These are phyloP conservation scores for Tolypocladium cylindrosporum DNA, from an alignment of 2,329 filamentous ascomycete species.

Conservation along the genomic window DNA sequence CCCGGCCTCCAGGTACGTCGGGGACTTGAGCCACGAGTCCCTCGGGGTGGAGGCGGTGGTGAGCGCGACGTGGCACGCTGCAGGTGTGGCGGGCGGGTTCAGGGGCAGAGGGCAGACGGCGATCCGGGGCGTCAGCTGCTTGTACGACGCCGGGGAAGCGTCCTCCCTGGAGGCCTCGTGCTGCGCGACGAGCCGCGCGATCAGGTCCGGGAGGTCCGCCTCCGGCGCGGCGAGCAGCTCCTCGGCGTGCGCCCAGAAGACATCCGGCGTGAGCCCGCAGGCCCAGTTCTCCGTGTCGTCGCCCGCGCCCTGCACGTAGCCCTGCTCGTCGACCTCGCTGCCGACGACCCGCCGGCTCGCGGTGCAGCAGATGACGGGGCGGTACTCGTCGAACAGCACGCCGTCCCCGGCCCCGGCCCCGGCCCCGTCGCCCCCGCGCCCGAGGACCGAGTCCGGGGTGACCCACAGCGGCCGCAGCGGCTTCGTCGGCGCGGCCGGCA, in stretches of 20 bases:
- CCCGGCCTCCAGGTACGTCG: slow-evolving; percentile 43
- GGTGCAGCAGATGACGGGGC: slow-evolving; percentile 76
- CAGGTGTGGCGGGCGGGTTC: neutral
- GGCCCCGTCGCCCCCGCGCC: neutral
- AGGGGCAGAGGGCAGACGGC: slow-evolving; percentile 26
- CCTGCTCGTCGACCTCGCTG: slow-evolving; percentile 51
- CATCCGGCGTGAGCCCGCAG: slow-evolving; percentile 59
- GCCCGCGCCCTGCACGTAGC: slow-evolving; percentile 86
- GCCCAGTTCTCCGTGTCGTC: slow-evolving; percentile 96
- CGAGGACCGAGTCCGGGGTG: slow-evolving; percentile 52
- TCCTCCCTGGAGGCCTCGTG: slow-evolving; percentile 1
- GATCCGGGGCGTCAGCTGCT: slow-evolving; percentile 24
- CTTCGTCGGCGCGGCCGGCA: slow-evolving; percentile 51
- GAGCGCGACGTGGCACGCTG: slow-evolving; percentile 32
- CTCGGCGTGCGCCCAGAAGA: slow-evolving; percentile 69
- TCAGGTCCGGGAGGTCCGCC: slow-evolving; percentile 45
- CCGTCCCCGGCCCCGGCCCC: neutral
- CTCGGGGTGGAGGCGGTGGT: slow-evolving; percentile 30
- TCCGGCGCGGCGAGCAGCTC: slow-evolving; percentile 55
- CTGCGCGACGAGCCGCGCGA: slow-evolving; percentile 31
- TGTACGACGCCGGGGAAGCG: neutral
- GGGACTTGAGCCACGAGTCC: slow-evolving; percentile 27
- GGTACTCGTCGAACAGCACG: slow-evolving; percentile 44
- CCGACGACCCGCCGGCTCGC: slow-evolving; percentile 66
- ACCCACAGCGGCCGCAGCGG: slow-evolving; percentile 75